These are phyloP conservation scores for Tylopilus sp. DNA, from an alignment of 768 basidiomycete genomes.

Conservation along the genomic window DNA sequence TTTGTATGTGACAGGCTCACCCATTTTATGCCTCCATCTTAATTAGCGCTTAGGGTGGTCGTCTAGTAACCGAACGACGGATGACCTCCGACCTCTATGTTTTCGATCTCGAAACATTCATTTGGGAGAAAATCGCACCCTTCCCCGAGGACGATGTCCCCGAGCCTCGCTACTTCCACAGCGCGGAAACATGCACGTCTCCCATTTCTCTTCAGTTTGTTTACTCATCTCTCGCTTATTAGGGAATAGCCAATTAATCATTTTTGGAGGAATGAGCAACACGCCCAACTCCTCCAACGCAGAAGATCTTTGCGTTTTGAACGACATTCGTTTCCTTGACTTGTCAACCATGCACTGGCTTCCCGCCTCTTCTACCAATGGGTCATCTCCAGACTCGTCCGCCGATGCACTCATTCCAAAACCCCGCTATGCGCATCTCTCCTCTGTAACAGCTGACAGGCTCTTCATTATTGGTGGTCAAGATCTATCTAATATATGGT, in stretches of 20 bases:
- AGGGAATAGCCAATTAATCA: slow-evolving; percentile 86
- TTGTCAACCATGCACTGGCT: slow-evolving; percentile 70
- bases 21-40: background rate
- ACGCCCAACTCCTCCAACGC: slow-evolving; percentile 63
- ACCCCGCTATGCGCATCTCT: slow-evolving; percentile 93
- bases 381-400: slow-evolving; percentile 33
- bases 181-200: slow-evolving; percentile 72
- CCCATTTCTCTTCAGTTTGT: background rate
- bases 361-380: slow-evolving; percentile 35
- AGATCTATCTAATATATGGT: slow-evolving; percentile 89
- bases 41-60: slow-evolving; percentile 62
- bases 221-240: slow-evolving; percentile 15
- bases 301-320: slow-evolving; percentile 86
- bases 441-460: slow-evolving; percentile 77
- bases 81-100: slow-evolving; percentile 91
- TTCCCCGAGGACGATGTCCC: slow-evolving; percentile 69
- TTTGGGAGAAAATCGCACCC: slow-evolving; percentile 70
- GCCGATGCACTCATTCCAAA: slow-evolving; percentile 61
- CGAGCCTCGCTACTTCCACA: slow-evolving; percentile 91
- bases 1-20: slow-evolving; percentile 54
- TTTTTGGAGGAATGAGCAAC: slow-evolving; percentile 96
- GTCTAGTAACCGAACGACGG: slow-evolving; percentile 78
- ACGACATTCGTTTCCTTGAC: slow-evolving; percentile 90
- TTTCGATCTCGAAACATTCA: slow-evolving; percentile 78
- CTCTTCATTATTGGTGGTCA: slow-evolving; percentile 95